phyloP scores from a whole-genome alignment of 2,329 filamentous ascomycete species.

The Microthyrium microscopicum region DNA sequence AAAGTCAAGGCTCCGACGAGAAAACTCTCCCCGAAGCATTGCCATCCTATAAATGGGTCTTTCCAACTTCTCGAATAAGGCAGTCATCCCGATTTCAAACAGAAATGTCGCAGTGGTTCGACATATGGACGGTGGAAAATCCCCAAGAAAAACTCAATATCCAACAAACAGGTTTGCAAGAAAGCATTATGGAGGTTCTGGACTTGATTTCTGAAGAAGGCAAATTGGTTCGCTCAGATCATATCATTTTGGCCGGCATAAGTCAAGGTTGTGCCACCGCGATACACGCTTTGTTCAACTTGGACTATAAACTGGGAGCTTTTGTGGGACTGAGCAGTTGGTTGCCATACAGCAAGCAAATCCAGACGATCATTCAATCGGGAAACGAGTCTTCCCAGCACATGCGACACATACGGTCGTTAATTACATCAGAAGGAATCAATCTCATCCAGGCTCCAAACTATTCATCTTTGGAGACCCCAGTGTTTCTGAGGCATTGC shows the following conservation, averaged over 20 bases:
- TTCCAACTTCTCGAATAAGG: constrained; percentile 16
- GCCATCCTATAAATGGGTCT: constrained; percentile 21
- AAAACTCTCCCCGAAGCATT: constrained; percentile 17
- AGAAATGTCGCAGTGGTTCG: constrained; percentile 23
- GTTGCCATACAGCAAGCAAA: constrained; percentile 8
- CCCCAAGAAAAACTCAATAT: constrained; percentile 13
- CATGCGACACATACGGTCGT: neutral
- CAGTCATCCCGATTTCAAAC: constrained; percentile 13
- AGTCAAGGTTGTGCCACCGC: constrained; percentile 11
- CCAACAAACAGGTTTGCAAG: constrained; percentile 11
- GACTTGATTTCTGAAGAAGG: constrained; percentile 13
- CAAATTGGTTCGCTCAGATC: constrained; percentile 8
- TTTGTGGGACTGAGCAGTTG: constrained; percentile 11
- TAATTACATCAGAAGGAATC: neutral
- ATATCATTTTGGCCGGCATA: constrained; percentile 10
- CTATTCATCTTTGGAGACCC: constrained; percentile 6
- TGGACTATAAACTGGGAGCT: constrained; percentile 6
- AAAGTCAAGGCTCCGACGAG: constrained; percentile 14
- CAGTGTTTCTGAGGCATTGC: constrained; percentile 11
- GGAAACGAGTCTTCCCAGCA: neutral
- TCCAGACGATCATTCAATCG: neutral
- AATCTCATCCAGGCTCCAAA: neutral
- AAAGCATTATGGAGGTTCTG: constrained; percentile 11
- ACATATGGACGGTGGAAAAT: constrained; percentile 17
- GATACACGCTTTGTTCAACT: constrained; percentile 8